These are phyloP conservation scores for Talaromyces liani DNA, from an alignment of 495 filamentous ascomycete genomes.

Conservation along the genomic window DNA sequence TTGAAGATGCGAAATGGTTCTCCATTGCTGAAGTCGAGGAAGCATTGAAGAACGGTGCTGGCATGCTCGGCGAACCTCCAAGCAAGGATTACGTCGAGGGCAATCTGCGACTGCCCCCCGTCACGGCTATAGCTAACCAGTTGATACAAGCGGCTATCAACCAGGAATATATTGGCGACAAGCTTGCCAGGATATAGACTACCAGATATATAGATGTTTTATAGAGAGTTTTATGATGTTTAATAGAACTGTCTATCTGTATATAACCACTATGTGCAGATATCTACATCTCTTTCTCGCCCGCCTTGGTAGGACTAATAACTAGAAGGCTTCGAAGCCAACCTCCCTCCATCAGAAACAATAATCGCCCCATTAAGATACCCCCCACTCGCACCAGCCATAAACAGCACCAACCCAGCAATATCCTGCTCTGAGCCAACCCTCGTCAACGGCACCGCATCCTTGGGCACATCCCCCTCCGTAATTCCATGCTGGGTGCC, in stretches of 20 bases:
- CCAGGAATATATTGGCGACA: constrained; percentile 35
- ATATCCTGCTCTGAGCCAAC: constrained; percentile 53
- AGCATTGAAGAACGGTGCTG: constrained; percentile 52
- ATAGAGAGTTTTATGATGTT: neutral
- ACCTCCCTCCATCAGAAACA: constrained; percentile 40
- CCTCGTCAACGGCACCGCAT: constrained; percentile 8
- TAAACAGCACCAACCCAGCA: constrained; percentile 53
- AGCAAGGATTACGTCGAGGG: constrained; percentile 65
- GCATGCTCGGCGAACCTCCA: constrained; percentile 58
- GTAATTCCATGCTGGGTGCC: neutral
- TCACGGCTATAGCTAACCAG: constrained; percentile 75
- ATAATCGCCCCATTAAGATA: constrained; percentile 52
- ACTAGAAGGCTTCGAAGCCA: constrained; percentile 1
- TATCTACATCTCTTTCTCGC: neutral
- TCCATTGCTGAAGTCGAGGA: constrained; percentile 50
- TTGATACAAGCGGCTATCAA: constrained; percentile 48
- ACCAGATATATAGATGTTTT: constrained; percentile 1
- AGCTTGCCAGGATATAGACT: constrained; percentile 25
- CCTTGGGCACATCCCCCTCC: neutral
- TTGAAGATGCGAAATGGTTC: constrained; percentile 87
- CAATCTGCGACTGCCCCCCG: constrained; percentile 60
- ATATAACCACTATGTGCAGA: neutral
- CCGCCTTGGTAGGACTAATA: neutral
- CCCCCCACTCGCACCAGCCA: constrained; percentile 52
- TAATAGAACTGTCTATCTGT: neutral